phyloP scores from a whole-genome alignment of 805 yeast species.

The Jamesozyma spencerorum region DNA sequence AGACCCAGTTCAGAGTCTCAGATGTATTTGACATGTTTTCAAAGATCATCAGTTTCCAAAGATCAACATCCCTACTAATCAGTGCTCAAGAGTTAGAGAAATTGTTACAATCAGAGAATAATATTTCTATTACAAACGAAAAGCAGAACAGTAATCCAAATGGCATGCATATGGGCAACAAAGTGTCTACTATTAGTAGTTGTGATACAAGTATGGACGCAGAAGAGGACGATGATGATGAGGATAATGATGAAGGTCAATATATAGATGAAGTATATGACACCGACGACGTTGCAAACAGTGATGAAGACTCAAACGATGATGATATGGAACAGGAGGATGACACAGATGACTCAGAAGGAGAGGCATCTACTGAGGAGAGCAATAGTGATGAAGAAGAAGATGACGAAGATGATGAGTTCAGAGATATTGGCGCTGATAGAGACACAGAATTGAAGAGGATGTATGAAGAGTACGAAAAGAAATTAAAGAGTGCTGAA shows the following conservation, averaged over 20 bases:
- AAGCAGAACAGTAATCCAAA: background rate
- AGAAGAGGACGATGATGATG: conserved; percentile 17
- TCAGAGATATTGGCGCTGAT: conserved; percentile 21
- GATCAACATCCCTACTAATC: conserved; percentile 34
- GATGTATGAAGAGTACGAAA: conserved; percentile 33
- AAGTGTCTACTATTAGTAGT: background rate
- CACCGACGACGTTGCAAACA: background rate
- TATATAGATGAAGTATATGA: background rate
- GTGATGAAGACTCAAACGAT: background rate
- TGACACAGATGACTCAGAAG: conserved; percentile 18
- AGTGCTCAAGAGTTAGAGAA: conserved; percentile 33
- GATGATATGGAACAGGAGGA: conserved; percentile 13
- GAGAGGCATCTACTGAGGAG: conserved; percentile 22
- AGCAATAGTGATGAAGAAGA: conserved; percentile 10
- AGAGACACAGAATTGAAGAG: conserved; percentile 28
- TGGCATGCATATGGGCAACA: background rate
- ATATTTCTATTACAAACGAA: background rate
- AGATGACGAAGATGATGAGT: conserved; percentile 21
- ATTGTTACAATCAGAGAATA: conserved; percentile 1
- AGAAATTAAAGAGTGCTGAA: conserved; percentile 32
- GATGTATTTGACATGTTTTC: conserved; percentile 32
- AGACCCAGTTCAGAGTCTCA: conserved; percentile 44
- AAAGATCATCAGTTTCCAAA: conserved; percentile 21
- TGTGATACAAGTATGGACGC: conserved; percentile 3
- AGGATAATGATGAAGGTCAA: conserved; percentile 22